Conservation (phyloP, 208 protist genomes). For the Trypanosoma rangeli region DNA sequence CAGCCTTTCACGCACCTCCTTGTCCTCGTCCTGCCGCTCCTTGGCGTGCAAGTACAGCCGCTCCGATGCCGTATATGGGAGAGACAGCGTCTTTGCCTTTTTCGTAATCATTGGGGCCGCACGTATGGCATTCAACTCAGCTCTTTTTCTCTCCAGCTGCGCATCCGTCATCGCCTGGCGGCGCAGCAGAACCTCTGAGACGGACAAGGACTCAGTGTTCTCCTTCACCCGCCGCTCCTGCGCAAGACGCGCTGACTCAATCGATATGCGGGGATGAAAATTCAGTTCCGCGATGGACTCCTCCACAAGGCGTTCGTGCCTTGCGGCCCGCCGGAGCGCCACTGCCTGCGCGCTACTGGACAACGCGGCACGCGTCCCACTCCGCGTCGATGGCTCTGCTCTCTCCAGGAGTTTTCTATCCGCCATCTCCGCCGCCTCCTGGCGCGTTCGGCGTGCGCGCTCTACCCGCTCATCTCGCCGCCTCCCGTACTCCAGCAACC, state of each 20-base stretch:
- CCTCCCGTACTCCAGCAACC: constrained; percentile 45
- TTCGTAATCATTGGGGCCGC: constrained; percentile 22
- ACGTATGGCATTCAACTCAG: not conserved
- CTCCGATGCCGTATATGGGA: constrained; percentile 31
- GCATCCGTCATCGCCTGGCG: constrained; percentile 7
- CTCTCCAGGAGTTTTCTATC: constrained; percentile 24
- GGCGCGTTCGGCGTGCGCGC: constrained; percentile 21
- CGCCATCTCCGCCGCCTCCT: constrained; percentile 18
- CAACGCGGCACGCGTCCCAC: not conserved
- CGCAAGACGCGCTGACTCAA: constrained; percentile 24
- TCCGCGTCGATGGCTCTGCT: constrained; percentile 8
- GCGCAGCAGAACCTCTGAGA: constrained; percentile 14
- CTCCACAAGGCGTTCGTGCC: constrained; percentile 8
- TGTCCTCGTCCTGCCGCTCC: constrained; percentile 25
- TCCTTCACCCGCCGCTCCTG: constrained; percentile 14
- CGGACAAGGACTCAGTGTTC: constrained; percentile 3
- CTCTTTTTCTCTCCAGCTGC: constrained; percentile 2
- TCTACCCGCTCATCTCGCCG: constrained; percentile 25
- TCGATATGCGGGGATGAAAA: constrained; percentile 27
- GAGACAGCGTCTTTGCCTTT: constrained; percentile 25
- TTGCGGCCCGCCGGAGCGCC: not conserved
- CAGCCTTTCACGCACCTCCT: constrained; percentile 2
- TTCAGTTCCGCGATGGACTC: constrained; percentile 5
- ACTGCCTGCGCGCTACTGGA: not conserved
- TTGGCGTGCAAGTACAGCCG: constrained; percentile 38